Percentiles rank a stretch among this genome's conserved stretches.
Evolutionary conservation across 208 protist genomes (phyloP).

Genomic region (Tritrichomonas musculus): DNA sequence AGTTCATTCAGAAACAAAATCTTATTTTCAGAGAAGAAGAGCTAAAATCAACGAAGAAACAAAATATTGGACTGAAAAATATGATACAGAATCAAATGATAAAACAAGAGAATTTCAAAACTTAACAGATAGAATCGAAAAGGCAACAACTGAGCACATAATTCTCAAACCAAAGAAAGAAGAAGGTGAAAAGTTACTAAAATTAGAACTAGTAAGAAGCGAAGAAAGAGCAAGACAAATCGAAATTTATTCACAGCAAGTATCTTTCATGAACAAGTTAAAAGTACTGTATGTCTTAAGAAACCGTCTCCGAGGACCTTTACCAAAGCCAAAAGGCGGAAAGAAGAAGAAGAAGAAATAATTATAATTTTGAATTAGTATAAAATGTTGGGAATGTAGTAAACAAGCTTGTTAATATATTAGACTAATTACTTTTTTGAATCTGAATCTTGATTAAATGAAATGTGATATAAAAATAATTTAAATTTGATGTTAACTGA

Average conservation of each 20-base stretch:
- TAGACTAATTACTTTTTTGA: too few relatives aligned
- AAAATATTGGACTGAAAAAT: background rate
- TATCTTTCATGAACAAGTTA: background rate
- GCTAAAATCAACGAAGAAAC: background rate
- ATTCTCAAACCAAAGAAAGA: constrained; percentile 14
- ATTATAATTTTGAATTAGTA: background rate
- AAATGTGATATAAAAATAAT: too few relatives aligned
- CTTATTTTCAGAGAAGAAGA: background rate
- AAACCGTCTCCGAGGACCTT: background rate
- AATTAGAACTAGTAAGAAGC: background rate
- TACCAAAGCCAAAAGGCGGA: background rate
- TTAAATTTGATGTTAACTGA: too few relatives aligned
- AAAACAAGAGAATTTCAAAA: background rate
- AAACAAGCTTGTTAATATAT: too few relatives aligned
- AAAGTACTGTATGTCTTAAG: background rate
- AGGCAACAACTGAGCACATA: background rate
- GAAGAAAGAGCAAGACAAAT: background rate
- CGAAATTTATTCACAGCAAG: background rate
- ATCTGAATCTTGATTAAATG: too few relatives aligned
- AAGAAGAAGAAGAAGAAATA: constrained; percentile 17
- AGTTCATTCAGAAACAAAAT: background rate
- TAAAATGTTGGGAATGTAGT: too few relatives aligned
- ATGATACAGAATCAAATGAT: background rate
- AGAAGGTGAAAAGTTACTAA: background rate
- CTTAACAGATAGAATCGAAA: background rate